Base-by-base conservation (phyloP, 2,329 filamentous ascomycete species). In the Hypoxylon sp. region DNA sequence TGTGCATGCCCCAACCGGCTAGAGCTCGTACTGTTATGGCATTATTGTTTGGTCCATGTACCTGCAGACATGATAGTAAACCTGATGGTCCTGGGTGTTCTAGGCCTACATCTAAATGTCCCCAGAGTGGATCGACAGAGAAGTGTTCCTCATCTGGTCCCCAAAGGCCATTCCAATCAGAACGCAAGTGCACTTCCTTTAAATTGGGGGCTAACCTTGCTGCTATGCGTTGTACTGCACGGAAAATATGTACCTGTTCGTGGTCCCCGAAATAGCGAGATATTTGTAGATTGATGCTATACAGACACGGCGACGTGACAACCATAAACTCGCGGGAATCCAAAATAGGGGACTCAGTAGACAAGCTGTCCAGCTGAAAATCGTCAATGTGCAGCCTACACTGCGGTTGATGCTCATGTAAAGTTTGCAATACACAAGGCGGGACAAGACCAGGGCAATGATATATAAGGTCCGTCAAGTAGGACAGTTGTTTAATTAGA, bases 371-470 rank as follows among this genome's bases (percentile, higher is more conserved):
- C 5, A 66, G 26, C 24, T 4, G 8, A 44, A 65, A 65, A 11
- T 46, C 10, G 29, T 65, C 48, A 14, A 65, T 29, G 22, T 65
- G 62, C 22, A 65, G 55, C 33, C 62, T 59, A 54, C 61, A 64
- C 14, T 10, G 19, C 29, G 61, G 61, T 5, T n/a, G 39, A n/a
- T 54, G 24, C n/a, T 60, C 19, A 19, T 59, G 48, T 35, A 65
- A 24, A 17, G 37, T 44, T 17, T 60, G 13, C 10, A 59, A 33
- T 2, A 65, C 11, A 53, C 55, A 55, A 17, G 48, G 50, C 5
- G 62, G 62, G 11, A 65, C 42, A 11, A 60, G 62, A 5, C 8
- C n/a, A n/a, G 37, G 17, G 17, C 62, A 26, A 33, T 54, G 29
- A 33, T 47, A 65, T 46, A 53, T 29, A 14, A 65, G 55, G 19